A percentile compares a stretch with the other conserved stretches of the same genome.
Evolutionary conservation across 805 yeast species (phyloP).

Genomic region (Ogataea trehaloabstinens): DNA sequence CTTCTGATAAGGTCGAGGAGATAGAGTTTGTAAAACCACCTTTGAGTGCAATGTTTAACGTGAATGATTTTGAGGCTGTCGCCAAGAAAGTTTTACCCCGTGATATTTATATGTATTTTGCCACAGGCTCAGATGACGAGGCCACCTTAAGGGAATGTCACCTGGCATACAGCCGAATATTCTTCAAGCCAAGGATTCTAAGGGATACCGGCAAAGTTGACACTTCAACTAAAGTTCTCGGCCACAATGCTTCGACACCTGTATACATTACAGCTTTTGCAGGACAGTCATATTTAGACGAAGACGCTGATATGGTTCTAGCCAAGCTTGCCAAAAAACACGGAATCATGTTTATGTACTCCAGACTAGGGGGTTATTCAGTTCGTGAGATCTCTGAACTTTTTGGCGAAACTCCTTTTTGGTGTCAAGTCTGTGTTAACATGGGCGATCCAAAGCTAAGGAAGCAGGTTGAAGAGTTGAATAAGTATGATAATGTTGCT

Average conservation of each 20-base stretch:
- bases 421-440: conserved; percentile 4
- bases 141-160: conserved; percentile 44
- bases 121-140: conserved; percentile 47
- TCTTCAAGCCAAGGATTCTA: conserved; percentile 40
- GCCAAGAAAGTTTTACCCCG: conserved; percentile 43
- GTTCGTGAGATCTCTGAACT: conserved; percentile 3
- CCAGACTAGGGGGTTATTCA: conserved; percentile 2
- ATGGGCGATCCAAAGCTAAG: conserved; percentile 1
- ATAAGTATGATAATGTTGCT: conserved; percentile 46
- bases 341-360: conserved; percentile 21
- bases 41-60: conserved; percentile 39
- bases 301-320: conserved; percentile 75
- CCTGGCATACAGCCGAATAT: conserved; percentile 38
- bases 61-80: conserved; percentile 45
- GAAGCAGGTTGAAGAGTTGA: conserved; percentile 1
- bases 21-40: conserved; percentile 31
- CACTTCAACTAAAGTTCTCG: conserved; percentile 38
- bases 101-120: conserved; percentile 44
- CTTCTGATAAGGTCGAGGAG: too few relatives aligned
- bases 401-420: conserved; percentile 3
- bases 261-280: conserved; percentile 47
- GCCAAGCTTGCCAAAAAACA: conserved; percentile 46
- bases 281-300: conserved; percentile 72
- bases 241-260: conserved; percentile 36
- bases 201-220: conserved; percentile 39